Base-by-base conservation (phyloP, 306 rosid genomes). In the Albizia julibrissin region DNA sequence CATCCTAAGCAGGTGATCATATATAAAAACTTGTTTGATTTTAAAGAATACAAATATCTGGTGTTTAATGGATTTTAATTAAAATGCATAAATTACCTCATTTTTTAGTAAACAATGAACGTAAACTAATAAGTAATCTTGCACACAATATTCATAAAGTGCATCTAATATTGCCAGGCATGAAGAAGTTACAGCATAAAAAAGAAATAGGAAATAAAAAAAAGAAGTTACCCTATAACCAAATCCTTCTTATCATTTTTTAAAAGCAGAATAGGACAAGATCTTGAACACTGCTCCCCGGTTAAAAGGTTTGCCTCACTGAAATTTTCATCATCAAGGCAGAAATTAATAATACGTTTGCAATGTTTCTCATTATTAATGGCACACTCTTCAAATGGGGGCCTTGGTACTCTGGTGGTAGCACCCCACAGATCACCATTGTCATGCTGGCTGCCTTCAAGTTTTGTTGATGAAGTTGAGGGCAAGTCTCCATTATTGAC, bases 211-310 rank as follows among this genome's bases (percentile, higher is more conserved):
- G 3, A 61, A 44, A 44, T 22, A 71, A 42, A n/a, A 44, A 13
- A 22, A 39, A 77, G 52, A 62, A 40, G 10, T 73, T 91, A 91
- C 95, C 90, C 87, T 8, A 56, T 69, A 72, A 67, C 61, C 46
- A 73, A 64, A 27, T 81, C 89, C 82, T 86, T 84, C 79, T 74
- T 76, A 85, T 84, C 80, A 85, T 91, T 87, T 82, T 93, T 91
- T 49, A 91, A 75, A 74, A 95, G 97, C 52, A 95, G 29, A 82
- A 90, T 79, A 49, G 93, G 95, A 85, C 97, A 95, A 85, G 89
- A 87, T 83, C 91, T 89, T 10, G 89, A 82, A 80, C 89, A 76
- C 47, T 80, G 87, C 80, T 82, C 85, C 82, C 87, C 27, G 65
- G 82, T 78, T 65, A 88, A 83, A 83, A 83, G 66, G 50, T 80